phyloP scores from a whole-genome alignment of 2,329 filamentous ascomycete genomes.

The Fusarium nygamai region DNA sequence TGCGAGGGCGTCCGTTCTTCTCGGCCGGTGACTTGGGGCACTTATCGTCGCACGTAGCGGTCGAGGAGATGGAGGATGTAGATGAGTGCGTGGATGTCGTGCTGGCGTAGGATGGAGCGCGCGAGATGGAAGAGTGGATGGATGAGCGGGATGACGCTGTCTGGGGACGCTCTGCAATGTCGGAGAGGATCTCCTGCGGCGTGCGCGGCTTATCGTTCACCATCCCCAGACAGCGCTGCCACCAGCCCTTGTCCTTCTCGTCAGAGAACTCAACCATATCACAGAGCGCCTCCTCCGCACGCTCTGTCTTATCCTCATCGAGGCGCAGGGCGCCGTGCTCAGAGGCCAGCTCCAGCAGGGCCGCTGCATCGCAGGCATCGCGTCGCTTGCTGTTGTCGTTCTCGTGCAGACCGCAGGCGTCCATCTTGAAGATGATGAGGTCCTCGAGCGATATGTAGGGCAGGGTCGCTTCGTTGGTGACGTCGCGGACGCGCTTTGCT shows the following conservation, averaged over 20 bases:
- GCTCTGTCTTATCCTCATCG: slow-evolving; percentile 41
- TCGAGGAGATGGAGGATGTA: slow-evolving; percentile 41
- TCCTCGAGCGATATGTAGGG: slow-evolving; percentile 43
- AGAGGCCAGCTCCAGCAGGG: slow-evolving; percentile 41
- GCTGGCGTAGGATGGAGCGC: slow-evolving; percentile 42
- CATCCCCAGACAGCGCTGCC: slow-evolving; percentile 43
- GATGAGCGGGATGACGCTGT: slow-evolving; percentile 28
- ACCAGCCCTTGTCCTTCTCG: slow-evolving; percentile 44
- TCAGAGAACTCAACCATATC: slow-evolving; percentile 41
- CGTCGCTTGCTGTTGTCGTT: slow-evolving; percentile 39
- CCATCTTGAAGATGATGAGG: slow-evolving; percentile 44
- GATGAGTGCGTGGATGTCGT: slow-evolving; percentile 31
- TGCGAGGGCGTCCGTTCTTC: slow-evolving; percentile 41
- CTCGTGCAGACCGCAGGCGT: slow-evolving; percentile 44
- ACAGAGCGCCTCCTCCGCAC: slow-evolving; percentile 39
- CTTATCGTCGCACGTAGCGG: slow-evolving; percentile 31
- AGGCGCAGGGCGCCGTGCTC: slow-evolving; percentile 40
- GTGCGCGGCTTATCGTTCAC: slow-evolving; percentile 37
- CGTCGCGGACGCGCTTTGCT: slow-evolving; percentile 37
- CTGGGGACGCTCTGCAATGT: slow-evolving; percentile 36
- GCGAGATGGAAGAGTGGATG: slow-evolving; percentile 40
- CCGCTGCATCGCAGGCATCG: slow-evolving; percentile 41
- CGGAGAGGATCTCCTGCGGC: slow-evolving; percentile 44
- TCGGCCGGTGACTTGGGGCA: slow-evolving; percentile 29
- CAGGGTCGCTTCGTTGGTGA: slow-evolving; percentile 26